Evolutionary conservation across 2,329 filamentous ascomycete species (phyloP).

Genomic region (Fusarium caatingaense): DNA sequence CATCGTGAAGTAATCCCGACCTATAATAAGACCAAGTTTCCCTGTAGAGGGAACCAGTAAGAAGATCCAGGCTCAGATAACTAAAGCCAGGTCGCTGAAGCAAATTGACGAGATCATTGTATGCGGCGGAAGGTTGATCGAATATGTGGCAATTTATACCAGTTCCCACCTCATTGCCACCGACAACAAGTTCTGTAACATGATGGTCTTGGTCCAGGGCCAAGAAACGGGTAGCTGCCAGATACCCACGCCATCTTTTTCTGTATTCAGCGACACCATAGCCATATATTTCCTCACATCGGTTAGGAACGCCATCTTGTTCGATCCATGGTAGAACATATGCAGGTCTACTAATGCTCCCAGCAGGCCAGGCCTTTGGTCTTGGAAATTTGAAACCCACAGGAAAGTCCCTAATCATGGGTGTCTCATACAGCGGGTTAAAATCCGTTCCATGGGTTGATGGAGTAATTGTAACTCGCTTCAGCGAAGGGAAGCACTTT

Average conservation of each 20-base stretch:
- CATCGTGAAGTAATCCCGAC: neutral
- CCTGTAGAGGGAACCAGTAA: neutral
- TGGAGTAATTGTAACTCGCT: neutral
- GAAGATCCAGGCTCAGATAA: neutral
- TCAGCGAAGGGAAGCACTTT: neutral
- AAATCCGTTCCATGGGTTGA: neutral
- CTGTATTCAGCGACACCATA: neutral
- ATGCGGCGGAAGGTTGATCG: neutral
- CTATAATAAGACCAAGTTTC: neutral
- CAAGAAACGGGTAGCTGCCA: neutral
- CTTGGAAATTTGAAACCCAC: neutral
- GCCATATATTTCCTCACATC: no score
- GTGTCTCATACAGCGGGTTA: neutral
- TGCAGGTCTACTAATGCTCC: no score
- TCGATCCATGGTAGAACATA: no score
- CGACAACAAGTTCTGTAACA: slow-evolving; percentile 1
- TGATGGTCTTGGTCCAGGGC: neutral
- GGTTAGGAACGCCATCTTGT: no score
- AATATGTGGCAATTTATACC: slow-evolving; percentile 6
- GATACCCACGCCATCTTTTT: slow-evolving; percentile 7
- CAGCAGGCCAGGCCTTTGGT: neutral
- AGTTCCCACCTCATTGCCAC: neutral
- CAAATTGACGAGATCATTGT: neutral
- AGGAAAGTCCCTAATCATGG: slow-evolving; percentile 7
- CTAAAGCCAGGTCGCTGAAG: slow-evolving; percentile 1